phyloP scores from a whole-genome alignment of 345 rosid genomes.

The Gossypium rotundifolium region DNA sequence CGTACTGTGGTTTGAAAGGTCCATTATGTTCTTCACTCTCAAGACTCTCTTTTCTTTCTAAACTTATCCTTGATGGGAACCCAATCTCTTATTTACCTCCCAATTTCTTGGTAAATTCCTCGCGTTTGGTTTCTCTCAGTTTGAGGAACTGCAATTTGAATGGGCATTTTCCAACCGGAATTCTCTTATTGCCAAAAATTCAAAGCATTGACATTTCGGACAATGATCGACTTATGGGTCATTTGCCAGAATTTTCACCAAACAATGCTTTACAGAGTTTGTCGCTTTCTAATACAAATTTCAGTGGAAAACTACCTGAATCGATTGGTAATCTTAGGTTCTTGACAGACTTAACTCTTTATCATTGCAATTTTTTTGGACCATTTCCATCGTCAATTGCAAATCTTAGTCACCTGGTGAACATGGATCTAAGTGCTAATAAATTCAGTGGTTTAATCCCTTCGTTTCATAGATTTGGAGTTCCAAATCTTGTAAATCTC shows the following conservation, averaged over 20 bases:
- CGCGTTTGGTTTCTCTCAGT: neutral
- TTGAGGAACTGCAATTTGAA: neutral
- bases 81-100: too few relatives aligned
- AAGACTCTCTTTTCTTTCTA: too few relatives aligned
- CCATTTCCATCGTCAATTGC: neutral
- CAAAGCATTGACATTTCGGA: too few relatives aligned
- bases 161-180: neutral
- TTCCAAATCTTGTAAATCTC: too few relatives aligned
- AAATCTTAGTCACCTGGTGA: neutral
- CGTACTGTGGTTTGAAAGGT: too few relatives aligned
- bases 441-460: too few relatives aligned
- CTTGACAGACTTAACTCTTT: neutral
- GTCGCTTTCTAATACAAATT: neutral
- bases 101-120: too few relatives aligned
- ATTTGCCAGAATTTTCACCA: neutral
- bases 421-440: neutral
- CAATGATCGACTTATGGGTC: neutral
- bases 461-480: too few relatives aligned
- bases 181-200: too few relatives aligned
- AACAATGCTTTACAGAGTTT: neutral
- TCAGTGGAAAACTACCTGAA: neutral
- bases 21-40: too few relatives aligned
- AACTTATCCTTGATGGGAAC: too few relatives aligned
- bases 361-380: neutral
- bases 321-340: neutral